phyloP scores from a whole-genome alignment of 2,329 filamentous ascomycete species.

The Fragosphaeria purpurea region DNA sequence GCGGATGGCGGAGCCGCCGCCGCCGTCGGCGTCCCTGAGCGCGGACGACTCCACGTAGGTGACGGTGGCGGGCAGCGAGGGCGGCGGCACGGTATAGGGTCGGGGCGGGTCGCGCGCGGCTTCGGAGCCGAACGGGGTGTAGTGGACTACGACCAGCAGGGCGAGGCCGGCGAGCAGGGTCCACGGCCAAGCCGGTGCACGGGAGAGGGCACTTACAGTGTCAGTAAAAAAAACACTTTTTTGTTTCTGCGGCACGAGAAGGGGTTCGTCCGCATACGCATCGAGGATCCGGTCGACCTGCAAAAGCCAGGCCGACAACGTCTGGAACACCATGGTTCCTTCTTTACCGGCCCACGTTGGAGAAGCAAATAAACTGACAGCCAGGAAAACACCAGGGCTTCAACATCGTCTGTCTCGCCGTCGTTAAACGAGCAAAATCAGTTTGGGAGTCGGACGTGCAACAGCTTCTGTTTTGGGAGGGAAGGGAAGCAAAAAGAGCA shows the following conservation, averaged over 20 bases:
- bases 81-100: slow-evolving; percentile 50
- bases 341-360: no score
- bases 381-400: no score
- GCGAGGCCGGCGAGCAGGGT: slow-evolving; percentile 1
- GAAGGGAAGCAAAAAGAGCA: no score
- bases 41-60: slow-evolving; percentile 19
- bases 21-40: slow-evolving; percentile 46
- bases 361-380: no score
- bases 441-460: no score
- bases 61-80: slow-evolving; percentile 49
- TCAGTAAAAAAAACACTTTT: neutral
- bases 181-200: slow-evolving; percentile 7
- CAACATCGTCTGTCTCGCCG: no score
- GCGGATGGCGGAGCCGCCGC: slow-evolving; percentile 59
- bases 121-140: slow-evolving; percentile 15
- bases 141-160: slow-evolving; percentile 10
- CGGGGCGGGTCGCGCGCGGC: slow-evolving; percentile 29
- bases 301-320: slow-evolving; percentile 2
- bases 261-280: neutral
- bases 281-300: slow-evolving; percentile 2
- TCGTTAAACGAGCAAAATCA: no score
- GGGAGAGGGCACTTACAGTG: neutral
- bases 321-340: slow-evolving; percentile 5
- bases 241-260: no score
- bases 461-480: no score